Percentiles rank a stretch among this genome's conserved stretches.
phyloP scores from a whole-genome alignment of 2,329 filamentous ascomycete species.

The Colletotrichum echinochloae region DNA sequence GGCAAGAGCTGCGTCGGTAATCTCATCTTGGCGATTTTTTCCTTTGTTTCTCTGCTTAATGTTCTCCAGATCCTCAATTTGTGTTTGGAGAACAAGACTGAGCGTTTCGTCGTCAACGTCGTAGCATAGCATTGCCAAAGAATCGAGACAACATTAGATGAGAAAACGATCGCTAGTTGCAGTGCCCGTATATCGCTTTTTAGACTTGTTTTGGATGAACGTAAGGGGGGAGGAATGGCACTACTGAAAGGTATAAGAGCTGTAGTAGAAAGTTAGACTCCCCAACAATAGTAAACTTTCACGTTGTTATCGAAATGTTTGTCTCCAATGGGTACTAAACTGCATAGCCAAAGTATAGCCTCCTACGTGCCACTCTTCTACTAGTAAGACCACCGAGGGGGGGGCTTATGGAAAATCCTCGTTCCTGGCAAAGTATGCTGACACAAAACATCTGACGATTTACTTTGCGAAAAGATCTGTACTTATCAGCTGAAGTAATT shows the following conservation, averaged over 20 bases:
- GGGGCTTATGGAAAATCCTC: not conserved
- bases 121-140: not conserved
- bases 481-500: not conserved
- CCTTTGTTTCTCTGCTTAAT: not conserved
- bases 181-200: too few relatives aligned
- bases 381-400: not conserved
- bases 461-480: not conserved
- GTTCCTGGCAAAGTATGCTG: not conserved
- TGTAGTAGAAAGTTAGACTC: too few relatives aligned
- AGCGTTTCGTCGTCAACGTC: not conserved
- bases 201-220: too few relatives aligned
- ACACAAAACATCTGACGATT: not conserved
- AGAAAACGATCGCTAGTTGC: too few relatives aligned
- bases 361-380: not conserved
- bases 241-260: too few relatives aligned
- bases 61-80: not conserved
- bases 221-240: too few relatives aligned
- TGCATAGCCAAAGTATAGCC: not conserved
- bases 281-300: not conserved
- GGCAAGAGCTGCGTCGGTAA: constrained; percentile 36
- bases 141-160: too few relatives aligned
- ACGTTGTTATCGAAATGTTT: not conserved
- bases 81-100: not conserved
- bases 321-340: not conserved
- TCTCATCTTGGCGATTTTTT: constrained; percentile 1